Evolutionary conservation across 306 rosid species (phyloP), one percentile per base, ranked within the genome.

Genomic region (Cucumis hystrix): DNA sequence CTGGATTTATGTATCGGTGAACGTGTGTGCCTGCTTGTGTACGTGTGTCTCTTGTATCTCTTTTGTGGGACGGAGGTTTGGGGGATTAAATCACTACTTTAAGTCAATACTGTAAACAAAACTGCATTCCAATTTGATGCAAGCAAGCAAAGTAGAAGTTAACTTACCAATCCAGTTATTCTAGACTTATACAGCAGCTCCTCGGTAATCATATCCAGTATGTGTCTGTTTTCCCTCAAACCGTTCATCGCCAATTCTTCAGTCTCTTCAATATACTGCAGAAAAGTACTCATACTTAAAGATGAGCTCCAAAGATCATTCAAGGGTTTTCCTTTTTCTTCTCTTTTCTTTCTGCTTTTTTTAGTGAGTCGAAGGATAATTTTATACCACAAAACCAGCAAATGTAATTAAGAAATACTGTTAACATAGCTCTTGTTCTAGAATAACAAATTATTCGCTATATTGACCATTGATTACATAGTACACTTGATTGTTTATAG

Each of bases 191-290:
- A 91, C 83, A 95, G 55, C 64, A 95, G 90, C 79, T 92, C 96
- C 71, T 80, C 79, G 7, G 91, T 83, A 79, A 92, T 78, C 87
- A 90, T 23, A 83, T 95, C 97, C 83, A 95, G 69, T 80, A 92
- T 92, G 78, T 92, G 97, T 84, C 87, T 84, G 79, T 95, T 92
- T 25, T 88, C 86, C 80, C 85, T 86, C 87, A 95, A 84, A 82
- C 89, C 99, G 69, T 80, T 86, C 87, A 88, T 83, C 21, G 99
- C 97, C 64, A 92, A 87, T 85, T 95, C 97, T 88, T 95, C 97
- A 1, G 99, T 88, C 78, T 89, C 97, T 81, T 95, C 97, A 40
- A 95, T 90, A 86, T 90, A 95, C 99, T 95, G 97, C 86, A 83
- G 56, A 52, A n/a, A 23, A 74, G 59, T 76, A 83, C 9, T 30